Evolutionary conservation across 192 early-diverging fungal species (phyloP).

Genomic region (Dispira parvispora): DNA sequence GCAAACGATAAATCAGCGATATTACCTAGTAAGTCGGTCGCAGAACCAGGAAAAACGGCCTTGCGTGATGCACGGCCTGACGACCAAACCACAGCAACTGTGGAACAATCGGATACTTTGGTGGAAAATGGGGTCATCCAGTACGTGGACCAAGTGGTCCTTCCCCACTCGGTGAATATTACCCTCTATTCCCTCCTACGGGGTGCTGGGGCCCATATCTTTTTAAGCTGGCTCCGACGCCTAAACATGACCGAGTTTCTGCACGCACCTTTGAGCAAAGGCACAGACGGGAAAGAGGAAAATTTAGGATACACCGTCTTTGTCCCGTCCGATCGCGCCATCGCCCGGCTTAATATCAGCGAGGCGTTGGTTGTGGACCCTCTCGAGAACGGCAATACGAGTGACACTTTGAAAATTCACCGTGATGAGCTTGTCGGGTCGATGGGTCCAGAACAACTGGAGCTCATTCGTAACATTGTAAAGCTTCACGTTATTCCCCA

Average conservation of each 20-base stretch:
- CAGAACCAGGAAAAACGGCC: too few relatives aligned
- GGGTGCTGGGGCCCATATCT: background rate
- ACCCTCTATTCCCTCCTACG: background rate
- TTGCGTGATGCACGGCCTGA: background rate
- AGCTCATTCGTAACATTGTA: background rate
- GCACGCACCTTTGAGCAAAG: background rate
- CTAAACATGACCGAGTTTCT: constrained; percentile 2
- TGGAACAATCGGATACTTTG: background rate
- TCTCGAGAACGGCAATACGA: background rate
- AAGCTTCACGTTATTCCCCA: background rate
- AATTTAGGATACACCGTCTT: background rate
- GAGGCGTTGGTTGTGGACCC: background rate
- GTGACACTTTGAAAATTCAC: background rate
- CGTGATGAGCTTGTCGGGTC: background rate
- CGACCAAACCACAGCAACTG: background rate
- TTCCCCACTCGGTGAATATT: background rate
- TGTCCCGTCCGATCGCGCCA: background rate
- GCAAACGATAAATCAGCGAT: too few relatives aligned
- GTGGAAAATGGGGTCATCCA: constrained; percentile 2
- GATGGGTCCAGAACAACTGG: background rate
- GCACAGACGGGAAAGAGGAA: background rate
- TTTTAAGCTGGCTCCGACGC: background rate
- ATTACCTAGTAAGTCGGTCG: too few relatives aligned
- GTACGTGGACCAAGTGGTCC: background rate
- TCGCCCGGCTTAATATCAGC: constrained; percentile 3